Percentiles rank a stretch among this genome's conserved stretches.
phyloP scores from a whole-genome alignment of 2,329 filamentous ascomycete genomes.

The Torrubiella hemipterigena region DNA sequence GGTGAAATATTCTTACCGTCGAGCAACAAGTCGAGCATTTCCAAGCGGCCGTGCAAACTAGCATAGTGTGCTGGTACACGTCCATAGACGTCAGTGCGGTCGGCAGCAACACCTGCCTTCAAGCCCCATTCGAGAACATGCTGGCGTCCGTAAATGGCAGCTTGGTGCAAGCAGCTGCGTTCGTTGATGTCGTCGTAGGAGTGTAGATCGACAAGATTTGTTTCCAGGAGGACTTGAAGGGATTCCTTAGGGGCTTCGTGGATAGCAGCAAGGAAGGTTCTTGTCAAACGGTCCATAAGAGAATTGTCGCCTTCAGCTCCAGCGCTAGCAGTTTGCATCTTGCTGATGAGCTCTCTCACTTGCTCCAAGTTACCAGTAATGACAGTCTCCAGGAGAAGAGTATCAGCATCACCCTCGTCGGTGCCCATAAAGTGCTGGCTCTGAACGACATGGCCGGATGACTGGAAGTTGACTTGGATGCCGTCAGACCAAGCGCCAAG shows the following conservation, averaged over 20 bases:
- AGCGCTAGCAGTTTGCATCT: slow-evolving; percentile 46
- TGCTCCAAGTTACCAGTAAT: slow-evolving; percentile 67
- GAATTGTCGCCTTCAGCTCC: slow-evolving; percentile 45
- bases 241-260: slow-evolving; percentile 72
- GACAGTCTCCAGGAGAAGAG: slow-evolving; percentile 77
- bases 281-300: slow-evolving; percentile 65
- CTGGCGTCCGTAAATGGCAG: slow-evolving; percentile 82
- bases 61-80: slow-evolving; percentile 91
- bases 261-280: slow-evolving; percentile 82
- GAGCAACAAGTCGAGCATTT: slow-evolving; percentile 68
- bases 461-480: slow-evolving; percentile 76
- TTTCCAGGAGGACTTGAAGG: slow-evolving; percentile 65
- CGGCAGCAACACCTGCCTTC: slow-evolving; percentile 62
- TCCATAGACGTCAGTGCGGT: slow-evolving; percentile 83
- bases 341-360: slow-evolving; percentile 68
- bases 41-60: slow-evolving; percentile 82
- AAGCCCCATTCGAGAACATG: slow-evolving; percentile 69
- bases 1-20: slow-evolving; percentile 30
- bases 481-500: slow-evolving; percentile 95
- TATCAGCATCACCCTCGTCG: slow-evolving; percentile 83
- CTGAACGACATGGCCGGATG: slow-evolving; percentile 50
- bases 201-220: slow-evolving; percentile 74
- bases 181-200: slow-evolving; percentile 97
- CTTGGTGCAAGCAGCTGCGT: slow-evolving; percentile 89
- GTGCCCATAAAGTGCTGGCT: slow-evolving; percentile 57